Evolutionary conservation across 106 monocot genomes (phyloP), one percentile per base, ranked within the genome.

Genomic region (Phalaenopsis equestris): DNA sequence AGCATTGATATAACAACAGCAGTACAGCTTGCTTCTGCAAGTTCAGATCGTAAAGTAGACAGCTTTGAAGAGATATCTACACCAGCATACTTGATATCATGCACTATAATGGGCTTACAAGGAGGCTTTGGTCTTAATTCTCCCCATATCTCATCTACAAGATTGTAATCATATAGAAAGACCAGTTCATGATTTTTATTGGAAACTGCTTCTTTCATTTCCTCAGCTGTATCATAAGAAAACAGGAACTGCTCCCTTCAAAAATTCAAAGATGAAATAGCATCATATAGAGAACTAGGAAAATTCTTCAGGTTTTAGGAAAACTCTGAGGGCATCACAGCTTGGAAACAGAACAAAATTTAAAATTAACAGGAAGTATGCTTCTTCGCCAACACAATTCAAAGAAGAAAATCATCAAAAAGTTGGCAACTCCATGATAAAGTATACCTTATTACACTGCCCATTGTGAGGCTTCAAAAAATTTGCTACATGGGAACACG

Each of bases 201-300:
- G 8, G 90, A 86, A 58, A 98, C 76, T 67, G 52, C 83, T 78
- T 87, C 86, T 85, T 87, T 94, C 84, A 98, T 46, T 87, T 94
- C 94, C 56, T 97, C 89, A 77, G 94, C 89, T 67, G 91, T 94
- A 87, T 94, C 90, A 67, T 83, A 89, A 76, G 97, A 98, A 86
- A 98, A 98, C 55, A 94, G 88, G 57, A 94, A 94, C 96, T 97
- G 94, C 87, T 87, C 83, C 89, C 88, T 90, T 92, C 84, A 89
- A 83, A 88, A 74, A 84, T 76, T 81, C 79, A 83, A 85, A 86
- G 9, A 58, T 18, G 12, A 39, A 58, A 6, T 78, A 39, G 38
- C 49, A 77, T 78, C 52, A 78, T 57, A 55, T 16, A 78, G 11
- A 56, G 18, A 9, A 55, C 55, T 52, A 37, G n/a, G 14, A 36